Conservation (phyloP, 2,329 filamentous ascomycete genomes). For the Hirsutella thompsonii region DNA sequence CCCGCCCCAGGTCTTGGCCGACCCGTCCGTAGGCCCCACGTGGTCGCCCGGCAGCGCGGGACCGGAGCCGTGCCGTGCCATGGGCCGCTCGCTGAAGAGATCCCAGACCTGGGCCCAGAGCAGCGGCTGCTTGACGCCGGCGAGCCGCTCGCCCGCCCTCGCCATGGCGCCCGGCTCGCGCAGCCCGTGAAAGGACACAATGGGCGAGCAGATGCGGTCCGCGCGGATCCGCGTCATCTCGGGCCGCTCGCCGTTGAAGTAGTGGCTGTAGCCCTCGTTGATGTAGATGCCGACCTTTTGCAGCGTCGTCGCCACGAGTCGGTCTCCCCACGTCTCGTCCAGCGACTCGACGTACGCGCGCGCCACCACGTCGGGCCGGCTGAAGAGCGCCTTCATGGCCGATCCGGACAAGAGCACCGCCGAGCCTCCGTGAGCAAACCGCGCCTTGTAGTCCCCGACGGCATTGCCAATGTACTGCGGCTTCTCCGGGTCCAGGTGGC, state of each 20-base stretch:
- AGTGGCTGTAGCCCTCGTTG: slow-evolving; percentile 37
- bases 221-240: slow-evolving; percentile 32
- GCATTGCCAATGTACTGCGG: slow-evolving; percentile 43
- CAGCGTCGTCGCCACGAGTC: slow-evolving; percentile 37
- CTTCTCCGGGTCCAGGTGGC: slow-evolving; percentile 31
- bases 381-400: slow-evolving; percentile 33
- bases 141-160: slow-evolving; percentile 27
- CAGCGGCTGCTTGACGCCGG: slow-evolving; percentile 23
- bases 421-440: slow-evolving; percentile 45
- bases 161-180: slow-evolving; percentile 31
- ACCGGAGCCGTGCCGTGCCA: slow-evolving; percentile 22
- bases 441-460: slow-evolving; percentile 39
- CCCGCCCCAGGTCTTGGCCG: slow-evolving; percentile 21
- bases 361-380: slow-evolving; percentile 26
- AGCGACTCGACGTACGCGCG: slow-evolving; percentile 33
- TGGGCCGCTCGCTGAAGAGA: slow-evolving; percentile 29
- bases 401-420: slow-evolving; percentile 38
- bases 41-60: slow-evolving; percentile 27
- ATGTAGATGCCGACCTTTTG: slow-evolving; percentile 41
- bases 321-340: slow-evolving; percentile 40
- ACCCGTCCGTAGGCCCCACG: slow-evolving; percentile 35
- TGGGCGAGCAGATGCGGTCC: slow-evolving; percentile 39
- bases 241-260: slow-evolving; percentile 44
- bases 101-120: slow-evolving; percentile 38
- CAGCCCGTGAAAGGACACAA: slow-evolving; percentile 40